A percentile compares a stretch with the other conserved stretches of the same genome.
phyloP scores from a whole-genome alignment of 495 filamentous ascomycete species.

The Hypoxylon lenormandii region DNA sequence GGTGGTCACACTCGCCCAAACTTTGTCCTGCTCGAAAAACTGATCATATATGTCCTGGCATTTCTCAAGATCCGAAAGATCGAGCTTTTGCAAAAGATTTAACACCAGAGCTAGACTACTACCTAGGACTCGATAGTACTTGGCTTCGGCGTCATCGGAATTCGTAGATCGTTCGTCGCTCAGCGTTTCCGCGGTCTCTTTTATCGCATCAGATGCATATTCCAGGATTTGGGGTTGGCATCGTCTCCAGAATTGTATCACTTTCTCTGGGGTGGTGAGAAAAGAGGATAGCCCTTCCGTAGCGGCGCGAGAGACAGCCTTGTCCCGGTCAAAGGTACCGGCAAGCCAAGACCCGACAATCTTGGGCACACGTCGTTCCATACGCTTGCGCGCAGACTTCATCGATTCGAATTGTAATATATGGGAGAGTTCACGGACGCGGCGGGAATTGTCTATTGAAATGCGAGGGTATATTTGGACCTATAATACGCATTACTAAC shows the following conservation, averaged over 20 bases:
- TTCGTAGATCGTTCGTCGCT: conserved; percentile 88
- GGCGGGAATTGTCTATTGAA: conserved; percentile 87
- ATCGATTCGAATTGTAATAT: conserved; percentile 77
- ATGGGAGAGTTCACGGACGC: conserved; percentile 87
- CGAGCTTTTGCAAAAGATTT: conserved; percentile 64
- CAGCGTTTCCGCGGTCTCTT: conserved; percentile 81
- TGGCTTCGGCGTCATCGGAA: conserved; percentile 83
- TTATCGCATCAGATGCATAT: conserved; percentile 80
- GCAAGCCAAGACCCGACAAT: conserved; percentile 88
- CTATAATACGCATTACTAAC: conserved; percentile 63
- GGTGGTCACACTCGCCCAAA: conserved; percentile 80
- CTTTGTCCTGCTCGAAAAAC: conserved; percentile 69
- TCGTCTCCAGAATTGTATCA: conserved; percentile 76
- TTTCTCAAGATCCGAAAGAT: conserved; percentile 64
- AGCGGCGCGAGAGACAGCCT: conserved; percentile 76
- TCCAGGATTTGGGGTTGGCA: conserved; percentile 81
- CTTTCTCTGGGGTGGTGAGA: conserved; percentile 82
- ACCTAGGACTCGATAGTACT: conserved; percentile 82
- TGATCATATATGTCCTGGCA: conserved; percentile 60
- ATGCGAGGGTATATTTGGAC: conserved; percentile 84
- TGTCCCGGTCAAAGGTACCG: conserved; percentile 87
- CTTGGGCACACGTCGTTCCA: conserved; percentile 78
- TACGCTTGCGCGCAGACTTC: conserved; percentile 77
- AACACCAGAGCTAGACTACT: conserved; percentile 70
- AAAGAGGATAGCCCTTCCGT: conserved; percentile 76